phyloP scores from a whole-genome alignment of 23 red algal species.

The Gracilariopsis chorda region DNA sequence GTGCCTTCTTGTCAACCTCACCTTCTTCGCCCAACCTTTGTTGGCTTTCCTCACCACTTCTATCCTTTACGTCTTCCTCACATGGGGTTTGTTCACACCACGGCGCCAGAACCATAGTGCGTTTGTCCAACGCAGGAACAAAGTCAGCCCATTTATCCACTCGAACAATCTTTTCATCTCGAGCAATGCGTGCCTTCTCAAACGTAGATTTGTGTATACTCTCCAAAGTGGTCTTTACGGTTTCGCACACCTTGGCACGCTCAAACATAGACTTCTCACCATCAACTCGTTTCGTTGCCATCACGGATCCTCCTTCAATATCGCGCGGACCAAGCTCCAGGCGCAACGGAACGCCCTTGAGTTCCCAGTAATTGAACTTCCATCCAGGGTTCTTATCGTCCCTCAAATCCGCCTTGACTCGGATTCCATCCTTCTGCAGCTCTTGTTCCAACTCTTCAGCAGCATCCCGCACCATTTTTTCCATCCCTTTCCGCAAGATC shows the following conservation, averaged over 20 bases:
- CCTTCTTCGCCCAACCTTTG: conserved; percentile 24
- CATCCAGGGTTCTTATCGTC: conserved; percentile 95
- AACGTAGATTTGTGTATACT: conserved; percentile 39
- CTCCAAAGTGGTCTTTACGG: conserved; percentile 29
- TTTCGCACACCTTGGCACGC: conserved; percentile 3
- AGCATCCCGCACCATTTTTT: conserved; percentile 42
- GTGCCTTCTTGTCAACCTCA: conserved; percentile 49
- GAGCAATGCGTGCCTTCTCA: conserved; percentile 15
- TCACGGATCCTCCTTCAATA: conserved; percentile 52
- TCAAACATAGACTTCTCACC: conserved; percentile 52
- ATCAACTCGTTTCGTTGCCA: conserved; percentile 61
- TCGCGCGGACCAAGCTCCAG: conserved; percentile 95
- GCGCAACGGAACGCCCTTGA: conserved; percentile 89
- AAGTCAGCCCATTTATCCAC: conserved; percentile 79
- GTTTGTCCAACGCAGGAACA: conserved; percentile 62
- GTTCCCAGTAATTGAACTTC: conserved; percentile 99
- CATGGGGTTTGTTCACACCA: conserved; percentile 85
- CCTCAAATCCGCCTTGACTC: conserved; percentile 80
- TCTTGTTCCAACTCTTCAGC: conserved; percentile 30
- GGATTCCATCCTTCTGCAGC: conserved; percentile 64
- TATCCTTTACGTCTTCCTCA: conserved; percentile 92
- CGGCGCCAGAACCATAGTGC: conserved; percentile 79
- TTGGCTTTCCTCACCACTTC: conserved; percentile 68
- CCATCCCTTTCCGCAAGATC: conserved; percentile 70
- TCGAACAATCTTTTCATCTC: conserved; percentile 35